Evolutionary conservation across 768 basidiomycete genomes (phyloP).

Genomic region (Chalciporus chontae): DNA sequence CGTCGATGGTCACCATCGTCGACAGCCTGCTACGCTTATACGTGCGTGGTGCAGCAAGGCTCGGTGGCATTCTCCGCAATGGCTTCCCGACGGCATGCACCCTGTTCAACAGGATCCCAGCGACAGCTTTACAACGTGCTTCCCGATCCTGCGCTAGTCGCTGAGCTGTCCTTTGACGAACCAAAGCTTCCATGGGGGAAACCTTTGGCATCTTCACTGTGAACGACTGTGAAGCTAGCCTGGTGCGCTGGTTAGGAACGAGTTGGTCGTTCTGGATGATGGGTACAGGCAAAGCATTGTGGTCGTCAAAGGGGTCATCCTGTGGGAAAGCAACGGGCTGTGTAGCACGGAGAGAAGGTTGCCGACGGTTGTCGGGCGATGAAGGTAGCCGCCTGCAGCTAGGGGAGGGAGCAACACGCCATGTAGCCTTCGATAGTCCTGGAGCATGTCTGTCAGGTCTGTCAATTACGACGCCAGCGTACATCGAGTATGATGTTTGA

Average conservation of each 20-base stretch:
- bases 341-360: slow-evolving; percentile 10
- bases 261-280: slow-evolving; percentile 8
- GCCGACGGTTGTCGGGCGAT: slow-evolving; percentile 13
- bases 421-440: slow-evolving; percentile 23
- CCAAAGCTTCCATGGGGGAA: slow-evolving; percentile 20
- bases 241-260: slow-evolving; percentile 24
- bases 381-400: slow-evolving; percentile 29
- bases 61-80: slow-evolving; percentile 39
- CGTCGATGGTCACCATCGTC: slow-evolving; percentile 46
- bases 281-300: slow-evolving; percentile 13
- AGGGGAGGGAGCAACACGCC: slow-evolving; percentile 22
- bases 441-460: slow-evolving; percentile 19
- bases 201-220: slow-evolving; percentile 25
- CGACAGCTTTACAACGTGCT: slow-evolving; percentile 49
- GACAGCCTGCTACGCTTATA: slow-evolving; percentile 56
- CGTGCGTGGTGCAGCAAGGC: slow-evolving; percentile 29
- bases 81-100: slow-evolving; percentile 52
- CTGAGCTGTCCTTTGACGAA: slow-evolving; percentile 32
- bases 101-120: slow-evolving; percentile 54
- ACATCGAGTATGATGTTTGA: slow-evolving; percentile 12
- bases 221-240: slow-evolving; percentile 26
- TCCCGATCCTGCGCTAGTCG: slow-evolving; percentile 35
- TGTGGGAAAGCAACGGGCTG: slow-evolving; percentile 22
- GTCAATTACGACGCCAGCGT: slow-evolving; percentile 27
- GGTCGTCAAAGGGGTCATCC: slow-evolving; percentile 27